Base-by-base conservation (phyloP, 352 stramenopile species). In the Phytophthora ohioensis region DNA sequence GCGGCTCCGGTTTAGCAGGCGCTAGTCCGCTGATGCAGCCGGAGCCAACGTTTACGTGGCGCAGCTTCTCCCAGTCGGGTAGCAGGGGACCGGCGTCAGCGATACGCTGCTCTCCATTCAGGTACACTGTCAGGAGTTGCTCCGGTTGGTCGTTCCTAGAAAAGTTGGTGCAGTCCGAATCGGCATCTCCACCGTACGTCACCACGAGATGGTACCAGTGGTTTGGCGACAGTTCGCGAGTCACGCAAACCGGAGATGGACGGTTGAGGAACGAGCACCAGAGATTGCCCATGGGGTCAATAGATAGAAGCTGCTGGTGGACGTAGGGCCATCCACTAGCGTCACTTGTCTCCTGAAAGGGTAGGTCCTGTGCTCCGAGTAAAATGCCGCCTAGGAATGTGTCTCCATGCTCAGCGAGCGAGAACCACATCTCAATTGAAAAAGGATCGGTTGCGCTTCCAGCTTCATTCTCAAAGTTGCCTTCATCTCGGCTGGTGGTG, bases 171-270 rank as follows among this genome's bases (percentile, higher is more conserved):
- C 31, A 45, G 17, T 75, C 63, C 9, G 60, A 57, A 27, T 52
- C 64, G 21, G 64, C 51, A 53, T 76, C 63, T 4, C 72, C 69
- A 9, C 75, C 73, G 62, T 86, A 93, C 9, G 80, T 84, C 2
- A 91, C 73, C 10, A 84, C 79, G 35, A 91, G 64, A 69, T 93
- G 82, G 64, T 93, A 91, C 85, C 85, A 93, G 15, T 88, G 83
- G 46, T 76, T 83, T 3, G 78, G 73, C 13, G 69, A 54, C 0
- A 93, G 73, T 30, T 91, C 84, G 6, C 65, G 67, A 3, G 79
- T 80, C 6, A 93, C 75, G 35, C 85, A 78, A 34, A 84, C 62
- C 0, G 85, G 75, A n/a, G 76, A 77, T 13, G 79, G 67, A 5
- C 73, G 75, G 36, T 84, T 75, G 2, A 91, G 66, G 56, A 91